These are phyloP conservation scores for Marasmius sp. DNA, from an alignment of 1,284 basidiomycete species.

Conservation along the genomic window DNA sequence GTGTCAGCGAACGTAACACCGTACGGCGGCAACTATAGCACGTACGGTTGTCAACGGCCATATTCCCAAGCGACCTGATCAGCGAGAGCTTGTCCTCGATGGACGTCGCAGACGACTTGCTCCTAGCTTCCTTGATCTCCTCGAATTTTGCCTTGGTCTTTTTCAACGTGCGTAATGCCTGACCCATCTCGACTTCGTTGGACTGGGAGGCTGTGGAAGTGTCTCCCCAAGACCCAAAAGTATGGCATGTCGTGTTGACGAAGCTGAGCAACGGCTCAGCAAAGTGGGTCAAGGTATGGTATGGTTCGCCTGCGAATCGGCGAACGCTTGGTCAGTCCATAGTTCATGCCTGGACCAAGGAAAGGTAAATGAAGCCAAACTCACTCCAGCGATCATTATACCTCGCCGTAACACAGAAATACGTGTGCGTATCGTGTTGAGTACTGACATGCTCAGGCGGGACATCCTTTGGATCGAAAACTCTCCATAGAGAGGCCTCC, in stretches of 20 bases:
- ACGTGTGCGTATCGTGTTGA: background rate
- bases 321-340: background rate
- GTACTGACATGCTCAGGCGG: background rate
- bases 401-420: slow-evolving; percentile 1
- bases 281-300: background rate
- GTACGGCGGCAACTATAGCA: background rate
- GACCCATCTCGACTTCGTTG: background rate
- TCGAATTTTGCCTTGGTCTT: background rate
- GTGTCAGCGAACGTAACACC: too few species aligned
- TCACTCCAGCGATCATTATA: background rate
- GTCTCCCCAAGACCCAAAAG: background rate
- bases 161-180: background rate
- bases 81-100: background rate
- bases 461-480: background rate
- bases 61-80: background rate
- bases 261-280: background rate
- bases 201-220: background rate
- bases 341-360: background rate
- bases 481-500: background rate
- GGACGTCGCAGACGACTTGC: too few species aligned
- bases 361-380: background rate
- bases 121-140: background rate
- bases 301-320: background rate
- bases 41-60: background rate
- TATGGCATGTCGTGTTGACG: background rate